Evolutionary conservation across 2,329 filamentous ascomycete species (phyloP).

Genomic region (Didymella lethalis): DNA sequence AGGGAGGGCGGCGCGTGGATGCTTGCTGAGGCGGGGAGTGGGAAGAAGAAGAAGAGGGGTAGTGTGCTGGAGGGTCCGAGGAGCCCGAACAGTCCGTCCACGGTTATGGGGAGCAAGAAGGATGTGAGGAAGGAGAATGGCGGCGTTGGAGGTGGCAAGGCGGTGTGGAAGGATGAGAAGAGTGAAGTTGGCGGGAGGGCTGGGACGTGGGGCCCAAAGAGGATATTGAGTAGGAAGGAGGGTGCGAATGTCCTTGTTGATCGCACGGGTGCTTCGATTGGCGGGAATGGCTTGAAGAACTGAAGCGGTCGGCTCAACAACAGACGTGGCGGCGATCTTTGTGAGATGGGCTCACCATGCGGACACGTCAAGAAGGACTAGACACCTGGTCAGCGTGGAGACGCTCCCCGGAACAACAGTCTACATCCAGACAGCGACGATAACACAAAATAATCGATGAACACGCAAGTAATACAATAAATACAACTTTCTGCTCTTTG

Average conservation of each 20-base stretch:
- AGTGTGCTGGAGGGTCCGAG: neutral
- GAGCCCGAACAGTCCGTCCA: neutral
- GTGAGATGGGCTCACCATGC: neutral
- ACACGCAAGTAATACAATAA: neutral
- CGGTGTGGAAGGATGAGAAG: slow-evolving; percentile 15
- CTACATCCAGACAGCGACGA: neutral
- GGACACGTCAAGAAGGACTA: neutral
- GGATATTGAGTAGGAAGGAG: slow-evolving; percentile 37
- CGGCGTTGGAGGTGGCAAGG: neutral
- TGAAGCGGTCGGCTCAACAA: neutral
- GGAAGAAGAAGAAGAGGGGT: slow-evolving; percentile 29
- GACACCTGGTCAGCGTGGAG: neutral
- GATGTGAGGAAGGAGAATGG: slow-evolving; percentile 19
- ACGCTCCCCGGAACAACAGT: neutral
- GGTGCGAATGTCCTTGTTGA: neutral
- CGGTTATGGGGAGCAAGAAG: neutral
- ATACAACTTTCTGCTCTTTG: neutral
- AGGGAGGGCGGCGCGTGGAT: slow-evolving; percentile 35
- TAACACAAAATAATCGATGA: neutral
- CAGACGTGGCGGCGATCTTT: neutral
- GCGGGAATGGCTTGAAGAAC: slow-evolving; percentile 2
- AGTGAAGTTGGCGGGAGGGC: slow-evolving; percentile 30
- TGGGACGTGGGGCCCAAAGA: slow-evolving; percentile 39
- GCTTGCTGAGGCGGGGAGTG: slow-evolving; percentile 27
- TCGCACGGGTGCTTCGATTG: slow-evolving; percentile 1